These are phyloP conservation scores for Ophiostoma quercus DNA, from an alignment of 2,329 filamentous ascomycete species.

Conservation along the genomic window DNA sequence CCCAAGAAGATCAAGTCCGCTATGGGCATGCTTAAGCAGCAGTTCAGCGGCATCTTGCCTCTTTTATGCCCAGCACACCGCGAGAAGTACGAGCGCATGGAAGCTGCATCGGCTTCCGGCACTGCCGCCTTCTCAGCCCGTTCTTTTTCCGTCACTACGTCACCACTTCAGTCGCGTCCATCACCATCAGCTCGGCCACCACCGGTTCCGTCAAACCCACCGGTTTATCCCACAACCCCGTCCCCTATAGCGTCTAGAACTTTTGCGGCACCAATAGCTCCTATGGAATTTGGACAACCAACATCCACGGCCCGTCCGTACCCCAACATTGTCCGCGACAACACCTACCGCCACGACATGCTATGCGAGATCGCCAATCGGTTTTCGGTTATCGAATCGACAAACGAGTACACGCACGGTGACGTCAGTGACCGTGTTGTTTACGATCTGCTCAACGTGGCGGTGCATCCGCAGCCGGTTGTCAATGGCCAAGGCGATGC, in stretches of 20 bases:
- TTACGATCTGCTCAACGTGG: conserved; percentile 24
- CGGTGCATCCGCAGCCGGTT: conserved; percentile 8
- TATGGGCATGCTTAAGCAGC: not conserved
- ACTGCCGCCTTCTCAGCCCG: not conserved
- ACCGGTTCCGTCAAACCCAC: not conserved
- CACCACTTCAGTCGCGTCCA: not conserved
- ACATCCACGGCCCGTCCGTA: not conserved
- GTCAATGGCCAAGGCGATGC: conserved; percentile 23
- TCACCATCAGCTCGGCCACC: not conserved
- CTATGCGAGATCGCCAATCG: conserved; percentile 23
- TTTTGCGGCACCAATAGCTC: not conserved
- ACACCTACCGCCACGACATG: conserved; percentile 22
- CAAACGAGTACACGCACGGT: conserved; percentile 24
- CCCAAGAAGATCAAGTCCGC: no score
- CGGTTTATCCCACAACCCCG: not conserved
- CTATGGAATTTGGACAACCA: not conserved
- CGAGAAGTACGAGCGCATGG: conserved; percentile 14
- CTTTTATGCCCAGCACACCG: not conserved
- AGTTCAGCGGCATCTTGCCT: not conserved
- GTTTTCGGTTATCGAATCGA: not conserved
- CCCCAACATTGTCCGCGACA: conserved; percentile 19
- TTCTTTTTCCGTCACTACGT: not conserved
- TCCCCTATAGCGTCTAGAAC: no score
- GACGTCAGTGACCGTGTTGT: conserved; percentile 25
- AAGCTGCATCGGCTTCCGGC: conserved; percentile 8